These are phyloP conservation scores for Suhomyces choctaworum DNA, from an alignment of 1,139 yeast genomes.

Conservation along the genomic window DNA sequence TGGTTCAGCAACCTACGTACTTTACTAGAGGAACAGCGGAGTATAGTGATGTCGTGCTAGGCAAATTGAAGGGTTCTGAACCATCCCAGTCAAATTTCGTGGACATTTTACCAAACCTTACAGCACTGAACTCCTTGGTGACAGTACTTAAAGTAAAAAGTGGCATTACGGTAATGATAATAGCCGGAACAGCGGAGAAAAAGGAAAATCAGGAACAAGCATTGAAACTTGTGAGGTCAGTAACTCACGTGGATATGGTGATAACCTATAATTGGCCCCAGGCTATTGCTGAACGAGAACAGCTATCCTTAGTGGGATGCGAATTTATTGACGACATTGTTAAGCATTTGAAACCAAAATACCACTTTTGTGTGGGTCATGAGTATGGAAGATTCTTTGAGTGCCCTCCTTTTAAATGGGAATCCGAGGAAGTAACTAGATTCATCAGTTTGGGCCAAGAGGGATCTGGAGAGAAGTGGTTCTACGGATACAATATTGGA, in stretches of 20 bases:
- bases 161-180: conserved; percentile 50
- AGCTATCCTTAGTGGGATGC: conserved; percentile 39
- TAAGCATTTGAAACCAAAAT: conserved; percentile 51
- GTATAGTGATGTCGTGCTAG: conserved; percentile 8
- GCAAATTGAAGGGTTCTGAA: neutral
- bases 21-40: conserved; percentile 29
- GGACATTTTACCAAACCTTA: conserved; percentile 24
- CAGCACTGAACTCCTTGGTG: conserved; percentile 21
- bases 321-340: conserved; percentile 49
- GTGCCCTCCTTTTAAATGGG: conserved; percentile 60
- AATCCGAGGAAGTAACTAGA: conserved; percentile 45
- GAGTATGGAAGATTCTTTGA: conserved; percentile 54
- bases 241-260: conserved; percentile 49
- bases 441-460: conserved; percentile 65
- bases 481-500: conserved; percentile 61
- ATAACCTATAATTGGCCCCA: conserved; percentile 64
- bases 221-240: conserved; percentile 14
- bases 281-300: conserved; percentile 43
- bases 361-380: conserved; percentile 62
- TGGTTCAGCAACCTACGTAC: conserved; percentile 30
- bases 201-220: conserved; percentile 16
- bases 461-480: conserved; percentile 64
- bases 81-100: conserved; percentile 11
- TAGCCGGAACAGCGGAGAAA: conserved; percentile 33
- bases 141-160: conserved; percentile 42